A percentile compares a stretch with the other conserved stretches of the same genome.
phyloP scores from a whole-genome alignment of 1,284 basidiomycete genomes.

The Ceratobasidium sp. region DNA sequence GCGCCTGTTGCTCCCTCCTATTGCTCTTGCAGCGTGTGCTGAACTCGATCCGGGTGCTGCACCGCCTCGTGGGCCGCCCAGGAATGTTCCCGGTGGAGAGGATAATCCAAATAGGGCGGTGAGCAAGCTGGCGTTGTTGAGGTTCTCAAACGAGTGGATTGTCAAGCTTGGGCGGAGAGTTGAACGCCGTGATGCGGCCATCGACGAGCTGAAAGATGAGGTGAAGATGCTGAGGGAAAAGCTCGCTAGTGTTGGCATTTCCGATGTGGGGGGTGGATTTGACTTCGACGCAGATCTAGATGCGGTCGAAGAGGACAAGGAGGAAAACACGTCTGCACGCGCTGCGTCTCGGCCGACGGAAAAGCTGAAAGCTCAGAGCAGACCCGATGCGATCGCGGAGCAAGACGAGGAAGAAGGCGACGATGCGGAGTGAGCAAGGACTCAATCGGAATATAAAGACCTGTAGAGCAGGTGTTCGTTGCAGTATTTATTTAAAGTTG shows the following conservation, averaged over 20 bases:
- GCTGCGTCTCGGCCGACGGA: constrained; percentile 42
- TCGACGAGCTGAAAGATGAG: constrained; percentile 75
- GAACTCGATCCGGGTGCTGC: constrained; percentile 82
- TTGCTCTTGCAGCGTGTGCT: constrained; percentile 72
- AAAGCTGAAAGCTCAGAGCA: constrained; percentile 23
- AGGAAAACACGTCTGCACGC: constrained; percentile 35
- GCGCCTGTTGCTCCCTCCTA: constrained; percentile 85
- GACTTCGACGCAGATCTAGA: constrained; percentile 44
- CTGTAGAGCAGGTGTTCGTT: too few relatives aligned
- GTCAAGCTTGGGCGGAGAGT: constrained; percentile 79
- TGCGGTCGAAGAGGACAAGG: constrained; percentile 39
- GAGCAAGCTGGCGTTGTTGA: constrained; percentile 90
- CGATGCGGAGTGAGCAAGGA: constrained; percentile 6
- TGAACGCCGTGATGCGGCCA: constrained; percentile 84
- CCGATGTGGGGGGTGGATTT: constrained; percentile 29
- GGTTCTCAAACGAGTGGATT: constrained; percentile 91
- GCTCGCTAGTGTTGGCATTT: constrained; percentile 58
- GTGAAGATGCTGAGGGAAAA: constrained; percentile 67
- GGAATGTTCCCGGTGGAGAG: constrained; percentile 69
- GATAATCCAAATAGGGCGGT: constrained; percentile 95
- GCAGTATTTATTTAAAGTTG: constrained; percentile 27
- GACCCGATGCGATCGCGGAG: constrained; percentile 8
- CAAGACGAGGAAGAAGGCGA: constrained; percentile 38
- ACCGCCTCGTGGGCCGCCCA: constrained; percentile 86
- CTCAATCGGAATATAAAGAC: background rate